Conservation (phyloP, 129 eudicot species). For the Chrysanthemum lavandulifolium region DNA sequence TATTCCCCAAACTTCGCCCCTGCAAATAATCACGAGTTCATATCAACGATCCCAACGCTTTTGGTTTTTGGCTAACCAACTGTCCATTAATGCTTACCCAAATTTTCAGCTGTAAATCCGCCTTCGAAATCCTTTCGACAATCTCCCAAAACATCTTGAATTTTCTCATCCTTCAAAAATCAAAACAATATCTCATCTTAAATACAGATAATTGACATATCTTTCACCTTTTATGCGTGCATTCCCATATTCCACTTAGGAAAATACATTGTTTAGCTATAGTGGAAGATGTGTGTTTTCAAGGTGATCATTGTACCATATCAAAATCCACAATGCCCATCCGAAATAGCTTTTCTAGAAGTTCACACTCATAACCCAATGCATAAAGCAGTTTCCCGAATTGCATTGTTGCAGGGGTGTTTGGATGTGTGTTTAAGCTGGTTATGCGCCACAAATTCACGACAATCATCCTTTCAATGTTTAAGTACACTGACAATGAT, state of each 20-base stretch:
- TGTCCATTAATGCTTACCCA: conserved; percentile 57
- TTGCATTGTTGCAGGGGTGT: too few species aligned
- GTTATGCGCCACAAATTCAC: too few species aligned
- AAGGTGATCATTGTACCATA: conserved; percentile 5
- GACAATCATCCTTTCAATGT: too few species aligned
- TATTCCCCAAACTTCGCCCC: conserved; percentile 92
- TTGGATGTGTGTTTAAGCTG: too few species aligned
- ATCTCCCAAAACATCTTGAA: conserved; percentile 85
- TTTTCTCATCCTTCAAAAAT: conserved; percentile 75
- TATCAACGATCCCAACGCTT: conserved; percentile 22
- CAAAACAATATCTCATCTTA: conserved; percentile 10
- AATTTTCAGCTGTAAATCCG: conserved; percentile 81
- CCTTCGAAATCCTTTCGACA: conserved; percentile 94
- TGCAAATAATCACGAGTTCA: conserved; percentile 36
- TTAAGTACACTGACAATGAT: too few species aligned
- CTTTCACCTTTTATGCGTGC: neutral
- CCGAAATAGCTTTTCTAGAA: too few species aligned
- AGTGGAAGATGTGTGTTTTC: neutral
- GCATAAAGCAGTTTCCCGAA: too few species aligned
- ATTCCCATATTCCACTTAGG: neutral
- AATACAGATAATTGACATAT: neutral
- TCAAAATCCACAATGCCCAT: too few species aligned
- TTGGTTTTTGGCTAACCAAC: conserved; percentile 6
- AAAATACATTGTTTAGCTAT: neutral
- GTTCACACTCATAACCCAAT: too few species aligned